These are phyloP conservation scores for Geranium incanum DNA, from an alignment of 441 rosid genomes.

Conservation along the genomic window DNA sequence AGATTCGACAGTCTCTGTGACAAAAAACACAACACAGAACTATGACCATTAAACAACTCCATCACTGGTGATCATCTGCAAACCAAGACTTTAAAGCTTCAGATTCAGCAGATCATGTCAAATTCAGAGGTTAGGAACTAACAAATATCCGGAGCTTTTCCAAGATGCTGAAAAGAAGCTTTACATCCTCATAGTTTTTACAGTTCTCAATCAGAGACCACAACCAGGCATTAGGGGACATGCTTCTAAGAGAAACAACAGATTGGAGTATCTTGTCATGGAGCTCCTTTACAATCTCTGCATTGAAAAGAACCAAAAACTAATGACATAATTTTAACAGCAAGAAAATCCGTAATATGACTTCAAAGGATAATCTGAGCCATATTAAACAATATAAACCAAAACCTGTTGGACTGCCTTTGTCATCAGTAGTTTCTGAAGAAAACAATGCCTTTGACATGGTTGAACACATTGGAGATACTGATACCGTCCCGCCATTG, in stretches of 20 bases:
- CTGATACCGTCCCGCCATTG: slow-evolving; percentile 19
- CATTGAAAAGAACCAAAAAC: slow-evolving; percentile 22
- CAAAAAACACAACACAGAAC: slow-evolving; percentile 15
- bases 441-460: slow-evolving; percentile 34
- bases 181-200: slow-evolving; percentile 47
- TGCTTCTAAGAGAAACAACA: slow-evolving; percentile 47
- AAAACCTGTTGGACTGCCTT: slow-evolving; percentile 52
- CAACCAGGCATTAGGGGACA: slow-evolving; percentile 76
- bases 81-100: background rate
- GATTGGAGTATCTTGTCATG: slow-evolving; percentile 56
- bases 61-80: background rate
- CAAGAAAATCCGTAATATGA: background rate
- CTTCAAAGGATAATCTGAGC: slow-evolving; percentile 7
- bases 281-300: slow-evolving; percentile 70
- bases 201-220: slow-evolving; percentile 79
- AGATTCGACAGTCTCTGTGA: slow-evolving; percentile 72
- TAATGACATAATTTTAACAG: slow-evolving; percentile 6
- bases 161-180: slow-evolving; percentile 52
- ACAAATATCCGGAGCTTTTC: slow-evolving; percentile 70
- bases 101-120: background rate
- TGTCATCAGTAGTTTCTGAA: slow-evolving; percentile 28
- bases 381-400: background rate
- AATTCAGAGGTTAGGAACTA: slow-evolving; percentile 26
- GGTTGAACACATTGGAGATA: slow-evolving; percentile 17
- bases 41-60: slow-evolving; percentile 9